Evolutionary conservation across 495 filamentous ascomycete species (phyloP), one percentile per base, ranked within the genome.

Genomic region (Letharia lupina): DNA sequence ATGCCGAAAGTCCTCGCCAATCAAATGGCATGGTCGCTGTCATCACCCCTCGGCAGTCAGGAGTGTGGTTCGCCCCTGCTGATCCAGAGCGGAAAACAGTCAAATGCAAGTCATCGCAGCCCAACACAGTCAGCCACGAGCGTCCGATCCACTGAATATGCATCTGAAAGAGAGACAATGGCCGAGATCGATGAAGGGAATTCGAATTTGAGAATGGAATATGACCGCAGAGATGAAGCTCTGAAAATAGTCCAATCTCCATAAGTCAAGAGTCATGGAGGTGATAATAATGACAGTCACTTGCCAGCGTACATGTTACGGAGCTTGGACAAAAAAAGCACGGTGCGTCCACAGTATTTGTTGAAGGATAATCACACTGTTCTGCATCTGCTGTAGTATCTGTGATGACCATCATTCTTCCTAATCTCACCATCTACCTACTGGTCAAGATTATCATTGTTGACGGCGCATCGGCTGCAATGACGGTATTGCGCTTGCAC

Each of bases 401-500:
- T 54, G 40, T 50, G 33, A 31, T 63, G 50, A 23, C 45, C 11
- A 23, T 28, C 3, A 18, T 33, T 20, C 16, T 12, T 28, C 15
- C 60, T n/a, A n/a, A 35, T 28, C 41, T 9, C 20, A 48, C 37
- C 15, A 28, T 20, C 9, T 39, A 13, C 10, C 23, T 13, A 48
- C 4, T n/a, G 37, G 60, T 33, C 28, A 35, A 11, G 28, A 16
- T 7, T 52, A 41, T 54, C 18, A 63, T 52, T 15, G 40, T 18
- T 41, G 35, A 48, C 52, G 63, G 39, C 69, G 69, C 31, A 52
- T 58, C 23, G 69, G 69, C 61, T 62, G 67, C 42, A 71, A 67
- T 40, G 71, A 67, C 8, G 56, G 70, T 52, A 64, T 70, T 50
- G 31, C 65, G 42, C 62, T 70, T 35, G 63, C 66, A 45, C 58